Percentiles rank a stretch among this genome's conserved stretches.
These are phyloP conservation scores for Tritrichomonas foetus DNA, from an alignment of 208 protist species.

Conservation along the genomic window DNA sequence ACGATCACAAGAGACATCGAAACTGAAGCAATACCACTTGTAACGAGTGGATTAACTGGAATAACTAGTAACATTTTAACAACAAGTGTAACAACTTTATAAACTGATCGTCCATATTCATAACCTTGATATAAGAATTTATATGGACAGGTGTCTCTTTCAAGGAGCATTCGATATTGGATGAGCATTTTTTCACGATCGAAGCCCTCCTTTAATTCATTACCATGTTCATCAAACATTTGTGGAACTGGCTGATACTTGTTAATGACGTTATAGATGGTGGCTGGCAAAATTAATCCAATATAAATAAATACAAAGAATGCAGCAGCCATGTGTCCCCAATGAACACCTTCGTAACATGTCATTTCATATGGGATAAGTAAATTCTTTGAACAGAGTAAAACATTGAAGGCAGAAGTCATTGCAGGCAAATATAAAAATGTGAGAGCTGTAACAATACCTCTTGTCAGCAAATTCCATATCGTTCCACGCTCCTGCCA, in stretches of 20 bases:
- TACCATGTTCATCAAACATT: not conserved
- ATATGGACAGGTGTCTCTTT: not conserved
- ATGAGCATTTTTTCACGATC: not conserved
- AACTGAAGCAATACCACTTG: not conserved
- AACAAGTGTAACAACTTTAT: slow-evolving; percentile 31
- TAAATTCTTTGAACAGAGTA: not conserved
- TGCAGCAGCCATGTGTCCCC: not conserved
- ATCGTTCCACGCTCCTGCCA: slow-evolving; percentile 4
- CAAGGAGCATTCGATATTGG: not conserved
- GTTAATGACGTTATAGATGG: not conserved
- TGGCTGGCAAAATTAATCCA: not conserved
- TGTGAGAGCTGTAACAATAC: not conserved
- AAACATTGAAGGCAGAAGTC: slow-evolving; percentile 23
- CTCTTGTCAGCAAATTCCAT: not conserved
- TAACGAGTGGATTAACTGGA: not conserved
- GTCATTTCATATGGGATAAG: not conserved
- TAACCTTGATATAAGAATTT: slow-evolving; percentile 1
- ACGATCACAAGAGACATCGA: not conserved
- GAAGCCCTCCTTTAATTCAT: not conserved
- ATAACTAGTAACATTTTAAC: slow-evolving; percentile 18
- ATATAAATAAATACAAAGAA: not conserved
- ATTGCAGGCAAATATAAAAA: slow-evolving; percentile 10
- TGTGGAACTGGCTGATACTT: slow-evolving; percentile 25
- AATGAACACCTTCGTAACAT: not conserved
- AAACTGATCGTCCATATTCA: not conserved